Percentiles rank a stretch among this genome's conserved stretches.
Conservation (phyloP, 768 basidiomycete genomes). For the Phaffia tasmanica region DNA sequence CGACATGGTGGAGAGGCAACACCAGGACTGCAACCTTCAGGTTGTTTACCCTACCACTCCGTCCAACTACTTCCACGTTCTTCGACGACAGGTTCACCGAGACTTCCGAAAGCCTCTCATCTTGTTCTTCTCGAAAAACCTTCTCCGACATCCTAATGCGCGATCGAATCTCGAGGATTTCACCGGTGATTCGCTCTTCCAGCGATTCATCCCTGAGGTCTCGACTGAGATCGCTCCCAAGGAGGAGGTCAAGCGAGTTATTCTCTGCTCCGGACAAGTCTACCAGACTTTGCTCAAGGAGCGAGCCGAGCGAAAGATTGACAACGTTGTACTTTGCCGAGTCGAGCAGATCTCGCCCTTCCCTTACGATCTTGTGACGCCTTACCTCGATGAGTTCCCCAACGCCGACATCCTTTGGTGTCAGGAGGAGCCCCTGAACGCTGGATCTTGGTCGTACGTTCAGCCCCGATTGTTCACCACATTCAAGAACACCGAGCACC, state of each 20-base stretch:
- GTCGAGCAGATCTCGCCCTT: conserved; percentile 93
- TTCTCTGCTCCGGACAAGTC: conserved; percentile 90
- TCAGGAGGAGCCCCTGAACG: conserved; percentile 95
- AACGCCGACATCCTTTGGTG: conserved; percentile 90
- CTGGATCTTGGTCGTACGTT: conserved; percentile 93
- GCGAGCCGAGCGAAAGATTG: conserved; percentile 76
- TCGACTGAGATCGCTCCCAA: conserved; percentile 57
- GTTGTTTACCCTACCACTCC: conserved; percentile 96
- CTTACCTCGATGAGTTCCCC: conserved; percentile 91
- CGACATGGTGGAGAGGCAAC: conserved; percentile 84
- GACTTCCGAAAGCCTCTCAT: conserved; percentile 98
- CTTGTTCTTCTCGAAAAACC: conserved; percentile 90
- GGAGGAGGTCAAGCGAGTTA: conserved; percentile 80
- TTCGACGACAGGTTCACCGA: conserved; percentile 90
- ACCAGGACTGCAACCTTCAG: conserved; percentile 99
- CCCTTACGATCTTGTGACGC: conserved; percentile 90
- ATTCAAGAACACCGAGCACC: conserved; percentile 59
- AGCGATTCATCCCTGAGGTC: conserved; percentile 83
- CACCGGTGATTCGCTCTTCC: conserved; percentile 77
- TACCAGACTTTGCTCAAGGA: conserved; percentile 82
- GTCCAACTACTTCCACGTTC: conserved; percentile 95
- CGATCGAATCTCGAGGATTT: conserved; percentile 80
- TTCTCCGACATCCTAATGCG: conserved; percentile 87
- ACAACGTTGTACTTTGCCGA: conserved; percentile 85
- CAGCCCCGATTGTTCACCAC: conserved; percentile 65